Conservation (phyloP, 345 rosid species). For the Salix suchowensis region DNA sequence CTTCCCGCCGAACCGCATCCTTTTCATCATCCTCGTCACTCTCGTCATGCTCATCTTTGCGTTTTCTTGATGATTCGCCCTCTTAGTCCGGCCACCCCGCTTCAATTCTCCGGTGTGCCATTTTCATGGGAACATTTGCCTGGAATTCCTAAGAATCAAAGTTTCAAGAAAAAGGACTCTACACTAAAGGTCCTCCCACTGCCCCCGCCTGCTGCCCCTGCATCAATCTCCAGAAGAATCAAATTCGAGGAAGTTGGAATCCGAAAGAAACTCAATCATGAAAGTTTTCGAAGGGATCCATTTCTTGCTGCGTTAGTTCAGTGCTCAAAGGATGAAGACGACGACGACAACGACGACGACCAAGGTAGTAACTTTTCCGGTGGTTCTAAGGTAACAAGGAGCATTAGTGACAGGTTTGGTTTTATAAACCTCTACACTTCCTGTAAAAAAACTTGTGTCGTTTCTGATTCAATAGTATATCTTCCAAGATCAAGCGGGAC, state of each 20-base stretch:
- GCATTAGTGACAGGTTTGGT: conserved; percentile 45
- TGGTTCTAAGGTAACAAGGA: conserved; percentile 31
- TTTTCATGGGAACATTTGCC: conserved; percentile 93
- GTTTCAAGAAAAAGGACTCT: conserved; percentile 29
- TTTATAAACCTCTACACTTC: conserved; percentile 55
- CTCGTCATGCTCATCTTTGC: conserved; percentile 38
- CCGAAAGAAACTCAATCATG: conserved; percentile 22
- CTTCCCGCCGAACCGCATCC: conserved; percentile 29
- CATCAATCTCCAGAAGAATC: conserved; percentile 21
- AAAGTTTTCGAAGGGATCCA: conserved; percentile 47
- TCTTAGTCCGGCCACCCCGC: conserved; percentile 55
- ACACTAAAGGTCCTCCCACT: conserved; percentile 40
- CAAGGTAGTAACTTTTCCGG: conserved; percentile 6
- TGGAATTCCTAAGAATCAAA: conserved; percentile 71
- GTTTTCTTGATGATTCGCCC: conserved; percentile 44
- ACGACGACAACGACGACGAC: background rate
- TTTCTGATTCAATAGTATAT: conserved; percentile 68
- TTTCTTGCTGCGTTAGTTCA: conserved; percentile 68
- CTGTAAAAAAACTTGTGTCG: conserved; percentile 59
- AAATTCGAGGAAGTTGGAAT: background rate
- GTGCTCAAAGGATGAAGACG: conserved; percentile 57
- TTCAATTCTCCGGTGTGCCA: conserved; percentile 64
- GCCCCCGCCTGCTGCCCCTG: conserved; percentile 49
- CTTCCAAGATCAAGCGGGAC: conserved; percentile 46
- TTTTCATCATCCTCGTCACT: conserved; percentile 32